Percentiles rank a stretch among this genome's conserved stretches.
Evolutionary conservation across 768 basidiomycete genomes (phyloP).

Genomic region (Leucosporidium creatinivorum): DNA sequence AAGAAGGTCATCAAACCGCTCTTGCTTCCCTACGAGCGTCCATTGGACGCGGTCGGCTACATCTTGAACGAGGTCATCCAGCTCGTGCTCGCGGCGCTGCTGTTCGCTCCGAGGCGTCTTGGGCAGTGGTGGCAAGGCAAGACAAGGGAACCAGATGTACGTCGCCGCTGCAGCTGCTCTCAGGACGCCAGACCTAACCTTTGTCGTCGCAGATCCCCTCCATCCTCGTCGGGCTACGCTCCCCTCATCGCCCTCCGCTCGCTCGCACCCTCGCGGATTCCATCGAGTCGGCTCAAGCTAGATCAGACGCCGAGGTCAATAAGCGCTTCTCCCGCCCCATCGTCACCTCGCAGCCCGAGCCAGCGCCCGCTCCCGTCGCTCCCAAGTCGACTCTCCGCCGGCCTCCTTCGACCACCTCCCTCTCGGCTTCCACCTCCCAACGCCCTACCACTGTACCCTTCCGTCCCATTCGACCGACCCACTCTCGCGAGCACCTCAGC

Average conservation of each 20-base stretch:
- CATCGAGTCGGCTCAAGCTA: conserved; percentile 8
- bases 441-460: conserved; percentile 2
- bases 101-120: conserved; percentile 5
- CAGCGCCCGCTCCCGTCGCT: not conserved
- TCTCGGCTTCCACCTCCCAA: not conserved
- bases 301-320: conserved; percentile 6
- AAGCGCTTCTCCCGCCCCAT: conserved; percentile 9
- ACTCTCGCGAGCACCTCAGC: not conserved
- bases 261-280: conserved; percentile 16
- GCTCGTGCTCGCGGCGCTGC: not conserved
- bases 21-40: conserved; percentile 22
- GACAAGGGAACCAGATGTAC: conserved; percentile 3
- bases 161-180: not conserved
- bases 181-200: not conserved
- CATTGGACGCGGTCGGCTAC: conserved; percentile 23
- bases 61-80: conserved; percentile 18
- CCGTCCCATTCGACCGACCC: conserved; percentile 8
- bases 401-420: conserved; percentile 1
- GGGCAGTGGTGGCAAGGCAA: not conserved
- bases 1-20: conserved; percentile 17
- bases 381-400: not conserved
- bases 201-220: conserved; percentile 10
- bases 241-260: conserved; percentile 5
- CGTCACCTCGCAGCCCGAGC: not conserved
- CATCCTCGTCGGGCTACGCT: conserved; percentile 18